Base-by-base conservation (phyloP, 2,329 filamentous ascomycete genomes). In the Plenodomus lindquistii region DNA sequence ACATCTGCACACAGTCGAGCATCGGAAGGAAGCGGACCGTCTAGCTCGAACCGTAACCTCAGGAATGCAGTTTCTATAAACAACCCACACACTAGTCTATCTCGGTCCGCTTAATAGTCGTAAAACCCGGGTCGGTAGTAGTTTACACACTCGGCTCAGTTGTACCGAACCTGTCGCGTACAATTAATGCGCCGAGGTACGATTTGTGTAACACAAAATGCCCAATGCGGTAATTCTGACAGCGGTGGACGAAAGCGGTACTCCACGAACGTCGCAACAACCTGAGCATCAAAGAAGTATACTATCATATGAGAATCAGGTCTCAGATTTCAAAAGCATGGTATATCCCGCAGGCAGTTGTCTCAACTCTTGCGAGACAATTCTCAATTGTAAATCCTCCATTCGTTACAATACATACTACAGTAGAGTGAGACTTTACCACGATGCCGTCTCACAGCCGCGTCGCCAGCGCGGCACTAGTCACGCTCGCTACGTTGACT, bases 191-290 rank as follows among this genome's bases (percentile, higher is more conserved):
- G 6, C 6, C 11, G 4, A 11, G 27, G 27, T 15, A 13, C 27
- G 27, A 13, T 15, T 31, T 31, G 27, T 31, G 27, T 31, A 31
- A 31, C 27, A 15, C 27, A 4, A 31, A 31, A 31, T 31, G 27
- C 27, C 15, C 27, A 15, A 31, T 8, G 27, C 27, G 27, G 27
- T 31, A 31, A 15, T 31, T 24, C 45, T 29, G 38, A 37, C 9
- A 13, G 15, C 11, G 11, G 6, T 31, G 27, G 27, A 31, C 39
- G 49, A 44, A 46, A 41, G 38, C 49, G 42, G 42, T 47, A 52
- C 17, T 45, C 34, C 29, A 46, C 35, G 44, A 52, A 37, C 27
- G 15, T 37, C 9, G 16, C 27, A 37, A 44, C 22, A 13, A 22
- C 16, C n/a, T 31, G 6, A 31, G 27, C 11, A 15, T 31, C 27